Evolutionary conservation across 257 asterid genomes (phyloP).

Genomic region (Penstemon davidsonii): DNA sequence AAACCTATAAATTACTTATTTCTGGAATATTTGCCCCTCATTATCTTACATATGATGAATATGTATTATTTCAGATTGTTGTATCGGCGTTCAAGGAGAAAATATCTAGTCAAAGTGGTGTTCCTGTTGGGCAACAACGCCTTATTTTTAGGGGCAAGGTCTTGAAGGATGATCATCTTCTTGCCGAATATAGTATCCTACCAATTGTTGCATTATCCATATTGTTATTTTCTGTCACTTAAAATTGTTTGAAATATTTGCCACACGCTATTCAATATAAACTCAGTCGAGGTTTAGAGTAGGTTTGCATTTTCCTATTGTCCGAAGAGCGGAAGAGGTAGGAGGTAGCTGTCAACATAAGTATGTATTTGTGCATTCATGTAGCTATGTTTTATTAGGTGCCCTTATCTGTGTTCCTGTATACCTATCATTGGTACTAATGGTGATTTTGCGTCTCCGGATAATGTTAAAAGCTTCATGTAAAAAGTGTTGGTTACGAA

Average conservation of each 20-base stretch:
- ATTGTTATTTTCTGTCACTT: neutral
- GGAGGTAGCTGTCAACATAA: neutral
- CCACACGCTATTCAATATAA: neutral
- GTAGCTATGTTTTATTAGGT: neutral
- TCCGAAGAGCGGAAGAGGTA: neutral
- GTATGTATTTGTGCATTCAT: neutral
- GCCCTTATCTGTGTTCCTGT: neutral
- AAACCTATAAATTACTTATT: neutral
- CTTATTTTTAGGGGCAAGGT: conserved; percentile 88
- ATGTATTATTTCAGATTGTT: conserved; percentile 46
- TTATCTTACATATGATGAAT: conserved; percentile 22
- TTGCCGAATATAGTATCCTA: conserved; percentile 80
- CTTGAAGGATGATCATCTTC: conserved; percentile 70
- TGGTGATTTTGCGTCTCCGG: neutral
- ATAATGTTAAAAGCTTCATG: conserved; percentile 5
- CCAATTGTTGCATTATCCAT: conserved; percentile 8
- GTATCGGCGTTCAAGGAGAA: conserved; percentile 80
- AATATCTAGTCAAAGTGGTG: conserved; percentile 62
- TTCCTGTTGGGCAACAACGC: conserved; percentile 85
- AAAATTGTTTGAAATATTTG: neutral
- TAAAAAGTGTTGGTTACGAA: neutral
- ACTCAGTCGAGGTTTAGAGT: neutral
- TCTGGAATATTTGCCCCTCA: neutral
- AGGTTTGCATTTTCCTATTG: neutral
- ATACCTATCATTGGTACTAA: conserved; percentile 10